Evolutionary conservation across 1,284 basidiomycete genomes (phyloP).

Genomic region (Exobasidium cylindrosporum): DNA sequence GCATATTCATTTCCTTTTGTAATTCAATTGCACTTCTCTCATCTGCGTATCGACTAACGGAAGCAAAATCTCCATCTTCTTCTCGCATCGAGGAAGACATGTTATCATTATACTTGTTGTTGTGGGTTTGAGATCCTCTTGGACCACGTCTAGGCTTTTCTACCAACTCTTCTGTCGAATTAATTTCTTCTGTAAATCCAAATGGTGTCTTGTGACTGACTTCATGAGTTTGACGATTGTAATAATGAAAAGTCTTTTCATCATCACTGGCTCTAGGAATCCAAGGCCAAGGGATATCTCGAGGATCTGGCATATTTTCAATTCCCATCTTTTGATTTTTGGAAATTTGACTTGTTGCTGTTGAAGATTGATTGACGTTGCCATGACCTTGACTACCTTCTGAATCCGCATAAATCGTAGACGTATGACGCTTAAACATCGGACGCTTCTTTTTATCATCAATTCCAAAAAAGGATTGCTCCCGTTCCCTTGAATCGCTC

Average conservation of each 20-base stretch:
- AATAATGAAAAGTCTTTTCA: constrained; percentile 35
- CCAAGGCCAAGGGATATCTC: constrained; percentile 33
- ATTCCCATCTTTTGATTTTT: constrained; percentile 16
- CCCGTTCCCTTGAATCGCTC: background rate
- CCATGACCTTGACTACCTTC: background rate
- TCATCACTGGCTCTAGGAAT: constrained; percentile 29
- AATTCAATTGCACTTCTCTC: constrained; percentile 29
- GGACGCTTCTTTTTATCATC: background rate
- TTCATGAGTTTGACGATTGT: constrained; percentile 28
- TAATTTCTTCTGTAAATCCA: constrained; percentile 13
- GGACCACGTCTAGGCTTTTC: background rate
- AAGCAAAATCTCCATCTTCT: background rate
- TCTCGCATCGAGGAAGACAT: background rate
- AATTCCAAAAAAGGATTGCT: background rate
- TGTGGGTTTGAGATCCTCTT: background rate
- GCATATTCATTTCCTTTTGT: constrained; percentile 25
- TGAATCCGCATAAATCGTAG: constrained; percentile 1
- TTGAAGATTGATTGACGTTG: background rate
- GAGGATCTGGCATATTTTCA: constrained; percentile 27
- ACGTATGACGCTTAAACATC: constrained; percentile 1
- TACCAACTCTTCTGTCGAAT: constrained; percentile 23
- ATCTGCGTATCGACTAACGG: constrained; percentile 15
- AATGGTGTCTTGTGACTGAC: constrained; percentile 29
- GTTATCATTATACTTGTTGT: background rate
- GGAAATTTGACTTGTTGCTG: too few relatives aligned